Percentiles rank a stretch among this genome's conserved stretches.
phyloP scores from a whole-genome alignment of 345 rosid species.

The Eucalyptus cloeziana region DNA sequence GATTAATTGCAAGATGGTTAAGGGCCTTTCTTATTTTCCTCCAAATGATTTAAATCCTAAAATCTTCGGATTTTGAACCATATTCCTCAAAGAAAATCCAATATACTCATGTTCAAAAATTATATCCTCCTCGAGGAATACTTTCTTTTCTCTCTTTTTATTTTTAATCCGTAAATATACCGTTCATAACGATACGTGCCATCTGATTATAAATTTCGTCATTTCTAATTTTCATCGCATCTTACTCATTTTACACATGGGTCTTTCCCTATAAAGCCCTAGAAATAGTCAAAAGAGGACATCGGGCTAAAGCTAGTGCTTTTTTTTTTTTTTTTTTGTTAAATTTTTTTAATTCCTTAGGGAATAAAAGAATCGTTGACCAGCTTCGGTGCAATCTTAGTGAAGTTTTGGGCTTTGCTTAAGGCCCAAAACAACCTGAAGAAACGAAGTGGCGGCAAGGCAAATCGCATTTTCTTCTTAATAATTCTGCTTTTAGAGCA shows the following conservation, averaged over 20 bases:
- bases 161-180: not conserved
- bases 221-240: not conserved
- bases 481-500: not conserved
- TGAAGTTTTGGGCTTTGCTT: not conserved
- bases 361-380: not conserved
- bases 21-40: not conserved
- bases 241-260: not conserved
- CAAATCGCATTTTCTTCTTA: not conserved
- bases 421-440: not conserved
- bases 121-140: not conserved
- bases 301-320: not conserved
- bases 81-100: not conserved
- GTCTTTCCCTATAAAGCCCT: not conserved
- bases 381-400: not conserved
- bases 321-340: not conserved
- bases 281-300: not conserved
- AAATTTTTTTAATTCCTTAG: no score
- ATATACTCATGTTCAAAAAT: not conserved
- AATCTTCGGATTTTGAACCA: not conserved
- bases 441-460: not conserved
- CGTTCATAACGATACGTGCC: rapidly evolving
- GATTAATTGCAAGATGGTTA: not conserved
- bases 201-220: not conserved
- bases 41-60: not conserved
- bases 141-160: not conserved